Evolutionary conservation across 2,329 filamentous ascomycete genomes (phyloP).

Genomic region (Phialophora chinensis): DNA sequence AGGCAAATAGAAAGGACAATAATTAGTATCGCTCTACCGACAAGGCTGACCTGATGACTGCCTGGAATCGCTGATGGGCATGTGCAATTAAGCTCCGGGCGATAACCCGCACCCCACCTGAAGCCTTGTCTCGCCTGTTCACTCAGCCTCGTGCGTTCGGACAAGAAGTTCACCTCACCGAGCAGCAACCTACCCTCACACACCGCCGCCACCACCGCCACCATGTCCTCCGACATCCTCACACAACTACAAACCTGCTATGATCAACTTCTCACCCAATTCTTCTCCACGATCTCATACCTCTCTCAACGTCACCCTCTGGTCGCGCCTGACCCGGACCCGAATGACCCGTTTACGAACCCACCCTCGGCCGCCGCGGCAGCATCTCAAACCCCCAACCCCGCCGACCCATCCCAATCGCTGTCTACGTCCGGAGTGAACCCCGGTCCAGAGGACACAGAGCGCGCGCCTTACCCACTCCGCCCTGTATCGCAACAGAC

Average conservation of each 20-base stretch:
- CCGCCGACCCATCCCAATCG: conserved; percentile 33
- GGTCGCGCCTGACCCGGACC: conserved; percentile 45
- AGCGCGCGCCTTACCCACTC: conserved; percentile 45
- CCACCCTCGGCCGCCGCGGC: conserved; percentile 38
- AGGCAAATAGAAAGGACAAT: conserved; percentile 16
- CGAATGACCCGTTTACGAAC: conserved; percentile 44
- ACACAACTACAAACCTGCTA: conserved; percentile 59
- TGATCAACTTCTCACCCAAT: conserved; percentile 59
- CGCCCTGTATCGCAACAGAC: conserved; percentile 50
- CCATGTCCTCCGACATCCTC: conserved; percentile 50
- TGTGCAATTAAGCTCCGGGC: conserved; percentile 9
- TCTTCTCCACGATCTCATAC: conserved; percentile 58
- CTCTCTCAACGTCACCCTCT: conserved; percentile 55
- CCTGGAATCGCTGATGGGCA: background rate
- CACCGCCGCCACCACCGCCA: conserved; percentile 1
- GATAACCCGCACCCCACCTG: background rate
- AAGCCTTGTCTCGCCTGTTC: conserved; percentile 2
- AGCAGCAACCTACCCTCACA: background rate
- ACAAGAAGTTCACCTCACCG: background rate
- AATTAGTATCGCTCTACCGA: background rate
- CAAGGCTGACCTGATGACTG: conserved; percentile 22
- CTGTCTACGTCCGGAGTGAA: conserved; percentile 14
- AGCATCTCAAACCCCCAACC: conserved; percentile 40
- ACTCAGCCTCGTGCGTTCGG: background rate
- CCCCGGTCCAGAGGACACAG: conserved; percentile 37